Conservation (phyloP, 2,329 filamentous ascomycete species). For the Anisogramma anomala region DNA sequence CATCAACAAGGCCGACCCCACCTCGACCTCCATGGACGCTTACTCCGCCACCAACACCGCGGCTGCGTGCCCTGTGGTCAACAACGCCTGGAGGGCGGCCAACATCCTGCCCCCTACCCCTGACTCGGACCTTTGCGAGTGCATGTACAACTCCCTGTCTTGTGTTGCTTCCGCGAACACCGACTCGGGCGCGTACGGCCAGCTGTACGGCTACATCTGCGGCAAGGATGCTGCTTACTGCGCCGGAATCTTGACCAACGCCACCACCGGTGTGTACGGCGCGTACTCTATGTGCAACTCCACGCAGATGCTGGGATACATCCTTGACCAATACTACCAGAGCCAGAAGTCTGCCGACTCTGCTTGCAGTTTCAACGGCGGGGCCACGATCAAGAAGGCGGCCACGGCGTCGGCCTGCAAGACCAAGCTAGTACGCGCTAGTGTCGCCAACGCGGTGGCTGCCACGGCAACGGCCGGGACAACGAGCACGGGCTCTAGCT, state of each 20-base stretch:
- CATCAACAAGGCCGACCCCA: constrained; percentile 56
- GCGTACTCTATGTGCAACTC: constrained; percentile 66
- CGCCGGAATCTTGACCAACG: constrained; percentile 56
- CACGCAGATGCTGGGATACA: constrained; percentile 60
- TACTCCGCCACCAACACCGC: constrained; percentile 68
- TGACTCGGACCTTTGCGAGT: constrained; percentile 67
- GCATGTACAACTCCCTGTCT: constrained; percentile 65
- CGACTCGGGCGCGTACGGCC: constrained; percentile 45
- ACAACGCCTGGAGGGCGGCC: constrained; percentile 56
- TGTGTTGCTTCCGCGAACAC: constrained; percentile 56
- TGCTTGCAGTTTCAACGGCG: constrained; percentile 62
- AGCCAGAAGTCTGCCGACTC: constrained; percentile 38
- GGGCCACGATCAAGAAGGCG: constrained; percentile 35
- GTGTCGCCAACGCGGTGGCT: constrained; percentile 38
- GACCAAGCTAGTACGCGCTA: constrained; percentile 49
- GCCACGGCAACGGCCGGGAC: constrained; percentile 33
- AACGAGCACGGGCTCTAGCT: constrained; percentile 20
- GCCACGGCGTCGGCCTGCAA: constrained; percentile 42
- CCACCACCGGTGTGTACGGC: constrained; percentile 57
- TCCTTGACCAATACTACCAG: constrained; percentile 62
- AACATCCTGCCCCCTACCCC: constrained; percentile 68
- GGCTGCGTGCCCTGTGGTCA: constrained; percentile 58
- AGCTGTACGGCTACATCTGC: constrained; percentile 67
- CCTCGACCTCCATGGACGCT: constrained; percentile 48
- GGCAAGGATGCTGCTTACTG: constrained; percentile 46